Evolutionary conservation across 805 yeast genomes (phyloP).

Genomic region (Candida insectorum): DNA sequence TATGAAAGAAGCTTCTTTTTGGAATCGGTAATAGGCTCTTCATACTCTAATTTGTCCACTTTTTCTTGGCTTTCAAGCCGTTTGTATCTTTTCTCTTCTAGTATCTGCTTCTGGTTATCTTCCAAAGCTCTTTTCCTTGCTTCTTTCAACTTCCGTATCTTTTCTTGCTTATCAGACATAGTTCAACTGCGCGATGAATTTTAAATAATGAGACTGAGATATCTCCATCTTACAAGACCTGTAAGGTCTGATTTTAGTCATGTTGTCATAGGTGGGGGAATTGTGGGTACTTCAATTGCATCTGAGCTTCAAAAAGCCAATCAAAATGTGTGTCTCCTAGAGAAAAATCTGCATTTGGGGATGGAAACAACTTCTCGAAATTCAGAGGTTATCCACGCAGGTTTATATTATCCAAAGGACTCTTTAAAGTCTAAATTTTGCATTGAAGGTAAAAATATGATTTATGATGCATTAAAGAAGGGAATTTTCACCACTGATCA

Average conservation of each 20-base stretch:
- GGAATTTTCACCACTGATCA: slow-evolving; percentile 21
- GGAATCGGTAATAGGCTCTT: neutral
- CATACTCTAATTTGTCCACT: neutral
- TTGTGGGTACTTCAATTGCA: slow-evolving; percentile 78
- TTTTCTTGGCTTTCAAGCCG: slow-evolving; percentile 2
- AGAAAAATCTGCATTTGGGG: slow-evolving; percentile 64
- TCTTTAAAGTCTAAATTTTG: slow-evolving; percentile 70
- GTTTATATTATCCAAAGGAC: slow-evolving; percentile 72
- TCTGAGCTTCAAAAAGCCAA: slow-evolving; percentile 52
- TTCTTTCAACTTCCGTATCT: slow-evolving; percentile 3
- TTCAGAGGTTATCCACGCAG: slow-evolving; percentile 93
- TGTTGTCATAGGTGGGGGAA: slow-evolving; percentile 80
- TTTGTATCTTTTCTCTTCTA: slow-evolving; percentile 2
- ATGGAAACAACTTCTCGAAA: slow-evolving; percentile 85
- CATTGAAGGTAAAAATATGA: slow-evolving; percentile 65
- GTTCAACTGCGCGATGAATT: slow-evolving; percentile 1
- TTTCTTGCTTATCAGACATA: slow-evolving; percentile 5
- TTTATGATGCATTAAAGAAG: slow-evolving; percentile 50
- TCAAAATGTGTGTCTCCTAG: slow-evolving; percentile 63
- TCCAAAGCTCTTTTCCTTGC: slow-evolving; percentile 3
- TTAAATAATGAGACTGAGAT: slow-evolving; percentile 1
- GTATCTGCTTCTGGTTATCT: slow-evolving; percentile 5
- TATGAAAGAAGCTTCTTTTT: slow-evolving; percentile 11
- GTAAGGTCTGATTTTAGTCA: slow-evolving; percentile 64
- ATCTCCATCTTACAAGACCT: neutral